These are phyloP conservation scores for Allium cepa DNA, from an alignment of 106 monocot species.

Conservation along the genomic window DNA sequence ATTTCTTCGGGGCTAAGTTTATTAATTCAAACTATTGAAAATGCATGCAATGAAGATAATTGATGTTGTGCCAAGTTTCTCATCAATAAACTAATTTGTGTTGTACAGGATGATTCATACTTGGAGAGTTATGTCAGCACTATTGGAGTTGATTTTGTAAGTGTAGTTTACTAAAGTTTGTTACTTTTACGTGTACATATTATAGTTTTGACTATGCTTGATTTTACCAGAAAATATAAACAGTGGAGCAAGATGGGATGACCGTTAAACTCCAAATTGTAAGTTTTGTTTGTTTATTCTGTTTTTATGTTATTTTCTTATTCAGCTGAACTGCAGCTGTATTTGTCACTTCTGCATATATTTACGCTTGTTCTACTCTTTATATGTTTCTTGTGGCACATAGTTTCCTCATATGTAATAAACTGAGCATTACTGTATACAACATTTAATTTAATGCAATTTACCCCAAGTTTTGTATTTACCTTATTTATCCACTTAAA, in stretches of 20 bases:
- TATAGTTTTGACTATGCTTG: background rate
- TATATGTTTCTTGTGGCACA: no score
- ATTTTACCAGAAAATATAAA: conserved; percentile 46
- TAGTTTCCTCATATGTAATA: no score
- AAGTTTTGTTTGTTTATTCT: conserved; percentile 11
- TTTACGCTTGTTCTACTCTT: no score
- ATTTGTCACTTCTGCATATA: no score
- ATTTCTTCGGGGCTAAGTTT: background rate
- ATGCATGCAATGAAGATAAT: background rate
- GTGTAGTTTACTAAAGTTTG: conserved; percentile 3
- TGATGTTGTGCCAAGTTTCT: background rate
- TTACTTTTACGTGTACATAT: background rate
- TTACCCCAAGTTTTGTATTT: no score
- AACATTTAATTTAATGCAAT: no score
- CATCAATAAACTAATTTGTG: no score
- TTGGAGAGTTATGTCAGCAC: conserved; percentile 73
- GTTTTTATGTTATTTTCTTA: no score
- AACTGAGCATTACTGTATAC: no score
- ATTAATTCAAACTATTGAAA: background rate
- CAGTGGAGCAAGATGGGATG: conserved; percentile 69
- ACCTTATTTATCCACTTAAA: no score
- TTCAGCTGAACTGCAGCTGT: no score
- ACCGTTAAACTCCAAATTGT: conserved; percentile 69
- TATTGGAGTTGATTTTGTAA: conserved; percentile 76
- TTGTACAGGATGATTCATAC: conserved; percentile 52